Evolutionary conservation across 768 basidiomycete species (phyloP), one percentile per base, ranked within the genome.

Genomic region (Floccularia luteovirens): DNA sequence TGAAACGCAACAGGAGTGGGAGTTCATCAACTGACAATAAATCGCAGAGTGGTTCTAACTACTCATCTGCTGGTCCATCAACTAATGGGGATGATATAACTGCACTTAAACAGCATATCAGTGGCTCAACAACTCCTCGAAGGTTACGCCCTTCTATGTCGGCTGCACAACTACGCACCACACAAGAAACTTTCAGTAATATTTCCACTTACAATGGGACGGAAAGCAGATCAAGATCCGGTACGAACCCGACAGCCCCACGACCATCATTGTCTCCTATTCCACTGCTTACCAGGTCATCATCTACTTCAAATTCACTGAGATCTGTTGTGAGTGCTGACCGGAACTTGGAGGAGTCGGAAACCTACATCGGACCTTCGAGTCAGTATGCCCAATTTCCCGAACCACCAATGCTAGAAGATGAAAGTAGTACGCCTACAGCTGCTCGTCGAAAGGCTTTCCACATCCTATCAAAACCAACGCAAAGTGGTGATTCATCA

Each of bases 1-100:
- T 88, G 56, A 69, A 75, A 45, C 75, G 89, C 42, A 86, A 85
- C 64, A 75, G 89, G 42, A 90, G 87, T 54, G 88, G 84, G 36
- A 88, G 86, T 51, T 70, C 81, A 14, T 85, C 83, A 1, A 82
- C 82, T 11, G 83, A 87, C 50, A 77, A 70, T 47, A 76, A 66
- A 55, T 83, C 82, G 5, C 75, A 77, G 52, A 76, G 74, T 53
- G 76, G 74, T 17, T 67, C 66, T 34, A 50, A 57, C 30, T 69
- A 58, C 49, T 63, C 73, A 27, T 73, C 74, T 35, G 66, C 64
- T 33, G 75, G 72, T 19, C 68, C 64, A 20, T 73, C 75, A n/a
- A 56, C 63, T 5, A 69, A 74, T 42, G 74, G 66, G 17, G 80
- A 81, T 53, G 72, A 76, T 44, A 60, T 77, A 37, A 64, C 68